Evolutionary conservation across 1,284 basidiomycete species (phyloP).

Genomic region (Prillingera fragicola): DNA sequence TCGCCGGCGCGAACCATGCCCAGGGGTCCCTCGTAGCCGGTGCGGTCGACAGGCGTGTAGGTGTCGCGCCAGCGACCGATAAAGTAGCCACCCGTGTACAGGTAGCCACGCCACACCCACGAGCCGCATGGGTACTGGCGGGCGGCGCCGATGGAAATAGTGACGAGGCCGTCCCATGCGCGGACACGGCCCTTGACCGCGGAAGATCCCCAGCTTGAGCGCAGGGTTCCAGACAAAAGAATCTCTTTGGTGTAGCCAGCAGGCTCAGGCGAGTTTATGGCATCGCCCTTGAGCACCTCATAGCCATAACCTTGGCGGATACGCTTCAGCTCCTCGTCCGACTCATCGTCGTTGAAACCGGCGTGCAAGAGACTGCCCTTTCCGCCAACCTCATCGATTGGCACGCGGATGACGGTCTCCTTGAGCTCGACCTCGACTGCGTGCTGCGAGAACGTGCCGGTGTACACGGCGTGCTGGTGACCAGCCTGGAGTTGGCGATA

Average conservation of each 20-base stretch:
- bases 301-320: slow-evolving; percentile 38
- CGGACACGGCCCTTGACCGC: slow-evolving; percentile 42
- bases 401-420: slow-evolving; percentile 44
- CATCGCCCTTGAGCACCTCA: slow-evolving; percentile 27
- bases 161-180: slow-evolving; percentile 46
- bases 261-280: slow-evolving; percentile 29
- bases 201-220: slow-evolving; percentile 36
- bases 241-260: slow-evolving; percentile 49
- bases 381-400: slow-evolving; percentile 42
- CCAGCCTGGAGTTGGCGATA: slow-evolving; percentile 52
- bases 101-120: slow-evolving; percentile 46
- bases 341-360: slow-evolving; percentile 36
- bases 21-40: slow-evolving; percentile 41
- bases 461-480: slow-evolving; percentile 46
- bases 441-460: slow-evolving; percentile 43
- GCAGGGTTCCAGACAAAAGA: slow-evolving; percentile 36
- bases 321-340: slow-evolving; percentile 28
- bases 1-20: slow-evolving; percentile 39
- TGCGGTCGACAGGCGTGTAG: slow-evolving; percentile 35
- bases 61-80: slow-evolving; percentile 47
- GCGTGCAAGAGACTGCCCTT: slow-evolving; percentile 35
- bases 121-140: slow-evolving; percentile 28
- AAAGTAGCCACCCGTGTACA: slow-evolving; percentile 41
- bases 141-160: slow-evolving; percentile 18
- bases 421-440: slow-evolving; percentile 38